Percentiles rank a stretch among this genome's conserved stretches.
phyloP scores from a whole-genome alignment of 73 alveolate species.

The Stentor coeruleus region DNA sequence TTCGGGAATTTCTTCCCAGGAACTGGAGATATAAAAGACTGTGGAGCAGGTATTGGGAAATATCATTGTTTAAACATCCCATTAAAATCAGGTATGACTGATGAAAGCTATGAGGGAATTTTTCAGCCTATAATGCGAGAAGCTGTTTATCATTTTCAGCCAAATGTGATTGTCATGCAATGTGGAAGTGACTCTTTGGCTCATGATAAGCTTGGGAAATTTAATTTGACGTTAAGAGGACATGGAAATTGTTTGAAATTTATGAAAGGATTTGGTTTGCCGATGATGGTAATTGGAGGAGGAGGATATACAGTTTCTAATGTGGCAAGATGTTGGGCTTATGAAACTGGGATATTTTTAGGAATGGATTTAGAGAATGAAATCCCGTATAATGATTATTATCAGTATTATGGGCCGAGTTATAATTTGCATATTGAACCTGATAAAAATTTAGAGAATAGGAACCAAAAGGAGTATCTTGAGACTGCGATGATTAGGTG shows the following conservation, averaged over 20 bases:
- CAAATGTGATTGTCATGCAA: constrained; percentile 89
- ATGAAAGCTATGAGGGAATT: constrained; percentile 70
- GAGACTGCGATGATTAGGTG: constrained; percentile 47
- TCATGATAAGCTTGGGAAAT: constrained; percentile 78
- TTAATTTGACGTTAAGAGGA: constrained; percentile 89
- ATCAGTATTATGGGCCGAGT: constrained; percentile 75
- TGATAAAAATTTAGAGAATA: constrained; percentile 18
- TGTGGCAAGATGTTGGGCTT: constrained; percentile 98
- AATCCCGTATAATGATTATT: constrained; percentile 58
- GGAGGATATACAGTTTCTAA: constrained; percentile 97
- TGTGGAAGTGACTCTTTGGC: constrained; percentile 97
- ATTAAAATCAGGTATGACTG: constrained; percentile 87
- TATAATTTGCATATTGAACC: constrained; percentile 45
- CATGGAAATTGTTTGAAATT: constrained; percentile 94
- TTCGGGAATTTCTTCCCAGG: constrained; percentile 99
- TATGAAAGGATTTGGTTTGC: constrained; percentile 78
- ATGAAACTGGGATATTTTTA: constrained; percentile 93
- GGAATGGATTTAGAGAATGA: constrained; percentile 67
- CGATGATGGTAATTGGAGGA: constrained; percentile 95
- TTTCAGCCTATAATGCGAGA: constrained; percentile 74
- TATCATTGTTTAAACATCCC: constrained; percentile 95
- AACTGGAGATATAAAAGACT: constrained; percentile 86
- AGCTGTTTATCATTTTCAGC: constrained; percentile 81
- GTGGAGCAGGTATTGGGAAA: constrained; percentile 88
- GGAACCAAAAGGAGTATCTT: constrained; percentile 1